A percentile compares a stretch with the other conserved stretches of the same genome.
Conservation (phyloP, 2,329 filamentous ascomycete genomes). For the Arthrobotrys sphaeroides region DNA sequence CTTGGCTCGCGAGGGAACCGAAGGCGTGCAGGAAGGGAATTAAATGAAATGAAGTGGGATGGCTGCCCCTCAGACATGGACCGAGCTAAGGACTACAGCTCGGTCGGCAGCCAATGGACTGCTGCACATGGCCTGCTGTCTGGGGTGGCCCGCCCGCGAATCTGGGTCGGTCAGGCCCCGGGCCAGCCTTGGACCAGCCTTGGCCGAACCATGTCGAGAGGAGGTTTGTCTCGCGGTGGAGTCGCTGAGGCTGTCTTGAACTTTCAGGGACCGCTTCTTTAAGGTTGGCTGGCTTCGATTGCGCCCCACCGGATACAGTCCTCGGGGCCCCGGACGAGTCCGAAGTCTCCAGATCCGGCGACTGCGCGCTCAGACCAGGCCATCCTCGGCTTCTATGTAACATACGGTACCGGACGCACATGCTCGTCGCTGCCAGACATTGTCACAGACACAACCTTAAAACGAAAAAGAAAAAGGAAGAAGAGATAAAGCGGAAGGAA, state of each 20-base stretch:
- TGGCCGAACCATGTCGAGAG: constrained; percentile 13
- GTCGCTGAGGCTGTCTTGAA: constrained; percentile 26
- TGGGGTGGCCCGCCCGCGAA: constrained; percentile 5
- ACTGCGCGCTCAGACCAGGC: constrained; percentile 11
- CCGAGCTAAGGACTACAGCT: neutral
- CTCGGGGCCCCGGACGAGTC: constrained; percentile 13
- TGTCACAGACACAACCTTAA: constrained; percentile 7
- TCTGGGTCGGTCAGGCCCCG: constrained; percentile 5
- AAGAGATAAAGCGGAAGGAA: neutral
- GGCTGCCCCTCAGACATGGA: constrained; percentile 6
- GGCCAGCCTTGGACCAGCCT: neutral
- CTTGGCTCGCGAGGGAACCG: constrained; percentile 1
- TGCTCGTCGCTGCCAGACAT: constrained; percentile 1
- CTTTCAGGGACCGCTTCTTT: constrained; percentile 36
- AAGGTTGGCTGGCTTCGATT: neutral
- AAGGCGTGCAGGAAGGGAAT: neutral
- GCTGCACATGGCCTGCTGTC: constrained; percentile 39
- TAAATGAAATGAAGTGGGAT: constrained; percentile 24
- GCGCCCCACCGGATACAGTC: constrained; percentile 21
- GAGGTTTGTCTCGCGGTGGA: neutral
- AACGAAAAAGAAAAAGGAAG: neutral
- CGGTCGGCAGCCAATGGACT: constrained; percentile 38
- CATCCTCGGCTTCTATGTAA: constrained; percentile 18
- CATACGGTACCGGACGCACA: constrained; percentile 8
- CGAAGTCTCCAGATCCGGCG: constrained; percentile 40